Evolutionary conservation across 179 eudicot species (phyloP), one percentile per base, ranked within the genome.

Genomic region (Beta macrorhiza): DNA sequence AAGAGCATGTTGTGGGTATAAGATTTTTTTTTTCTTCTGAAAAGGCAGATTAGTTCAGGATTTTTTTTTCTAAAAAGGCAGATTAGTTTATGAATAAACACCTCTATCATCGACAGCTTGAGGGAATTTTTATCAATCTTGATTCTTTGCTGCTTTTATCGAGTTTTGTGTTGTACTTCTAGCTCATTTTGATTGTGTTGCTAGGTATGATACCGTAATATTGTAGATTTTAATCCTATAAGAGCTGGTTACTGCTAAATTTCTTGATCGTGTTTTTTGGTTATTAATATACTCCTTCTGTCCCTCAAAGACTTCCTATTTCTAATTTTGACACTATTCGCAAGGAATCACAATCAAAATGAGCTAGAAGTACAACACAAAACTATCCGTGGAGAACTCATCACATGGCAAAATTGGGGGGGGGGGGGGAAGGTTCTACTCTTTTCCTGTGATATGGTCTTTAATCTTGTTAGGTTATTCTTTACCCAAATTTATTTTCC

Each of bases 101-200:
- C 62, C 62, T 63, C 44, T 52, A 45, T 62, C 51, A n/a, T 78
- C 9, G 49, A 51, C 49, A 22, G 12, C 49, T 22, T 14, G 72
- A 47, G 72, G 79, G 25, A 65, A 7, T 76, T 75, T 77, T 77
- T 65, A 25, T 25, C 25, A 25, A 55, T 14, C n/a, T 74, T 16
- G 72, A 42, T 7, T 4, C 0, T 42, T 68, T 32, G 42, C 42
- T 37, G 42, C 42, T 37, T 45, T 22, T 15, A 16, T 8, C 13
- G 15, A 15, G 17, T 13, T 7, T 19, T 17, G 10, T 10, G 51
- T 51, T 11, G 13, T n/a, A 20, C 19, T 67, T 67, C 45, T 32
- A 25, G 44, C 45, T 37, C 49, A 16, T 67, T 67, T 37, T 44
- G 11, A 1, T 67, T 67, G n/a, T 51, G 29, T 47, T 72, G 44